These are phyloP conservation scores for Sphaerulina populicola DNA, from an alignment of 2,329 filamentous ascomycete species.

Conservation along the genomic window DNA sequence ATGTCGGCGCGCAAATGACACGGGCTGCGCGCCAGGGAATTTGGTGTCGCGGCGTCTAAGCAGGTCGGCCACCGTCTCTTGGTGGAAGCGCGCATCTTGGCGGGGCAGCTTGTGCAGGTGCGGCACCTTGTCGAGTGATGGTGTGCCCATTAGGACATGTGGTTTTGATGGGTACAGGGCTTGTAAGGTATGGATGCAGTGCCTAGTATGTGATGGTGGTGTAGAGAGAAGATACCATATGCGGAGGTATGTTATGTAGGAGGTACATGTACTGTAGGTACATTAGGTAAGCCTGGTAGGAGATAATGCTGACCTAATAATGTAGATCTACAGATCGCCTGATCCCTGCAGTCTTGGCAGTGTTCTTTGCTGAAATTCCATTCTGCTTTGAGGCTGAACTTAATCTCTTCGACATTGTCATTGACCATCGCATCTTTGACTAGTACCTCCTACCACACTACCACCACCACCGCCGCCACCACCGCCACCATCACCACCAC, in stretches of 20 bases:
- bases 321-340: no score
- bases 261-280: no score
- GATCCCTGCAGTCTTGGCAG: not conserved
- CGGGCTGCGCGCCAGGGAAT: constrained; percentile 89
- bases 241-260: no score
- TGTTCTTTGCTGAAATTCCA: not conserved
- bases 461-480: no score
- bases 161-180: no score
- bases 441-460: no score
- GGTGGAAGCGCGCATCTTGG: constrained; percentile 25
- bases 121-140: constrained; percentile 10
- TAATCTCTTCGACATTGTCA: not conserved
- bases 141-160: constrained; percentile 12
- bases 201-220: no score
- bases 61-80: constrained; percentile 40
- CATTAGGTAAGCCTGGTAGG: no score
- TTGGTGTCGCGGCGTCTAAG: constrained; percentile 58
- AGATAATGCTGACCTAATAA: no score
- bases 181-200: no score
- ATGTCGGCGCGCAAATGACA: constrained; percentile 79
- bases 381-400: constrained; percentile 6
- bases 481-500: not conserved
- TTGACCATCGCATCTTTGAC: no score
- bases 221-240: no score
- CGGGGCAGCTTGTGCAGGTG: constrained; percentile 15